Conservation (phyloP, 2,329 filamentous ascomycete species). For the Aureobasidium lini region DNA sequence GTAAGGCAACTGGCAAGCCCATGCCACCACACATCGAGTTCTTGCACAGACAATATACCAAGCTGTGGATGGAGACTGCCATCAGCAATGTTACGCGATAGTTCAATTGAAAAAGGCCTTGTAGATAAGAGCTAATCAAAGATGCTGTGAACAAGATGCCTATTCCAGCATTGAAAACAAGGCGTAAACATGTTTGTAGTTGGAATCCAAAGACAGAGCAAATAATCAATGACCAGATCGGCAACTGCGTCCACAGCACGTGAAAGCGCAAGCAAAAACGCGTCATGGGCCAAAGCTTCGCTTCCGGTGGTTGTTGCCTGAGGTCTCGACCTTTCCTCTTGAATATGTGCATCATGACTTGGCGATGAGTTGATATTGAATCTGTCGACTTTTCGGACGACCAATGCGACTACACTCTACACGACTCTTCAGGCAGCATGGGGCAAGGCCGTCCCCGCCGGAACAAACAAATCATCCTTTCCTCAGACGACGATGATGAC, state of each 20-base stretch:
- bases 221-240: no score
- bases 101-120: background rate
- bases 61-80: slow-evolving; percentile 50
- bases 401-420: background rate
- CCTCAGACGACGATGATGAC: slow-evolving; percentile 22
- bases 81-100: slow-evolving; percentile 31
- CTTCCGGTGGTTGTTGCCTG: background rate
- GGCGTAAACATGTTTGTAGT: background rate
- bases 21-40: slow-evolving; percentile 43
- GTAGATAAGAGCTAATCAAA: background rate
- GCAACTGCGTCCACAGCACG: background rate
- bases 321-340: background rate
- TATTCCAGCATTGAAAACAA: no score
- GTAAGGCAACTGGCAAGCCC: slow-evolving; percentile 35
- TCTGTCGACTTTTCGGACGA: background rate
- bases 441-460: slow-evolving; percentile 23
- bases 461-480: slow-evolving; percentile 21
- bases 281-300: slow-evolving; percentile 4
- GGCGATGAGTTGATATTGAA: background rate
- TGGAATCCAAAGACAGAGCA: background rate
- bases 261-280: slow-evolving; percentile 5
- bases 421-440: slow-evolving; percentile 20
- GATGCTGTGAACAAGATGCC: no score
- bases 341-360: background rate
- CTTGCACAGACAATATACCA: slow-evolving; percentile 49